Conservation (phyloP, 768 basidiomycete genomes). For the Hebeloma cylindrosporum region DNA sequence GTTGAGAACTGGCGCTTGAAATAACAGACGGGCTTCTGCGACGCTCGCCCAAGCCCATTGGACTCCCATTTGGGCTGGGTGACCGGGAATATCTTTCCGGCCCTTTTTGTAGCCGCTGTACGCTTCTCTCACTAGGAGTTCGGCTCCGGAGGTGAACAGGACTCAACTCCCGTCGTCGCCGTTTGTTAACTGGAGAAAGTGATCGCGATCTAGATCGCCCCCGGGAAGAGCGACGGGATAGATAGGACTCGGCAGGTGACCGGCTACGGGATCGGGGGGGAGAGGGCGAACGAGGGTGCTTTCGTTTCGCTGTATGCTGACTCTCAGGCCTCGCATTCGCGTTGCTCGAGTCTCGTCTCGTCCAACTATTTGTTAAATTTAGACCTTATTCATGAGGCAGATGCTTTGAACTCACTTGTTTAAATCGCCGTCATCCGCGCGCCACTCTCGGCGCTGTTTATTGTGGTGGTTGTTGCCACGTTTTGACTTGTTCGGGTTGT, state of each 20-base stretch:
- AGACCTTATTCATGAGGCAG: background rate
- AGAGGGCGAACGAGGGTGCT: conserved; percentile 50
- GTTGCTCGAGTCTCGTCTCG: conserved; percentile 51
- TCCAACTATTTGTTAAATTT: conserved; percentile 51
- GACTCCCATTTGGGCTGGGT: conserved; percentile 44
- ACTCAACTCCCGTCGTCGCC: conserved; percentile 52
- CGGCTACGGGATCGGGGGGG: conserved; percentile 64
- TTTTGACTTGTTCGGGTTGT: conserved; percentile 34
- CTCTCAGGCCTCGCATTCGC: conserved; percentile 37
- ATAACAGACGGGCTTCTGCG: conserved; percentile 52
- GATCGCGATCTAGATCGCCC: conserved; percentile 66
- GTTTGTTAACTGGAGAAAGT: conserved; percentile 57
- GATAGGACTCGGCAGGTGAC: conserved; percentile 65
- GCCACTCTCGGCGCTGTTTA: conserved; percentile 49
- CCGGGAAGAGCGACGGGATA: conserved; percentile 61
- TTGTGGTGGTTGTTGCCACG: conserved; percentile 32
- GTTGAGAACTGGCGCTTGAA: conserved; percentile 56
- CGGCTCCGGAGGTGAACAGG: conserved; percentile 45
- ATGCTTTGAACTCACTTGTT: conserved; percentile 61
- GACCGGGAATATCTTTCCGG: conserved; percentile 33
- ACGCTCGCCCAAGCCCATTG: conserved; percentile 33
- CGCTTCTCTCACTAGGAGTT: conserved; percentile 48
- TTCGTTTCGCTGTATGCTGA: conserved; percentile 38
- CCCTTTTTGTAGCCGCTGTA: conserved; percentile 27
- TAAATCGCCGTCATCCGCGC: conserved; percentile 61